These are phyloP conservation scores for Strobilomyces echinocephalus DNA, from an alignment of 768 basidiomycete genomes.

Conservation along the genomic window DNA sequence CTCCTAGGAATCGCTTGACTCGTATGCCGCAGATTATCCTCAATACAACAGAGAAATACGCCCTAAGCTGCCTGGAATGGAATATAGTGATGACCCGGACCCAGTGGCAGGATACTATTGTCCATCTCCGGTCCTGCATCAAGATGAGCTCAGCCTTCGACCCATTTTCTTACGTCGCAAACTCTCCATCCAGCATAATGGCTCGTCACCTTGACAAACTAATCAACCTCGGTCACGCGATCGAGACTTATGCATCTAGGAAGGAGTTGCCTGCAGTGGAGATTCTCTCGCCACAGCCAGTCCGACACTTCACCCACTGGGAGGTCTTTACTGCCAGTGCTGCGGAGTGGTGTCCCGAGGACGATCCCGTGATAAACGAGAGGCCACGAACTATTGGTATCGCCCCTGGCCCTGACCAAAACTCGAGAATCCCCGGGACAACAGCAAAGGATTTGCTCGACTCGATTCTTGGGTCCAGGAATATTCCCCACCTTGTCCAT, in stretches of 20 bases:
- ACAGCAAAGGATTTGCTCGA: conserved; percentile 28
- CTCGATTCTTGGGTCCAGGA: conserved; percentile 20
- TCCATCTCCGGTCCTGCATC: conserved; percentile 22
- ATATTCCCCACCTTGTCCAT: neutral
- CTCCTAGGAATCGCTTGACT: conserved; percentile 20
- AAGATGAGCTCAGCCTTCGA: conserved; percentile 24
- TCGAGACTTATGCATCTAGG: neutral
- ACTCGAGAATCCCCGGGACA: neutral
- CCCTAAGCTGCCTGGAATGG: conserved; percentile 21
- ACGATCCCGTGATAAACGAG: conserved; percentile 29
- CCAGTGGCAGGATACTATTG: conserved; percentile 23
- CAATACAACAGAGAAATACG: conserved; percentile 22
- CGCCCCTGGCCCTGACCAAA: conserved; percentile 25
- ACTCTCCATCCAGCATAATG: conserved; percentile 14
- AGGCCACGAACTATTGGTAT: conserved; percentile 25
- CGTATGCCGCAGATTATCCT: conserved; percentile 21
- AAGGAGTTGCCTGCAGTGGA: neutral
- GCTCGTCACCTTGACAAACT: conserved; percentile 20
- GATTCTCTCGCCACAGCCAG: conserved; percentile 13
- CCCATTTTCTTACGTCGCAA: conserved; percentile 19
- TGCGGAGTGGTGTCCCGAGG: conserved; percentile 27
- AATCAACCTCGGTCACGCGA: conserved; percentile 8
- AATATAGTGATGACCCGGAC: conserved; percentile 15
- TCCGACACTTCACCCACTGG: conserved; percentile 6
- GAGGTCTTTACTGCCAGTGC: conserved; percentile 5